Base-by-base conservation (phyloP, 805 yeast species). In the Isabelozyma gotoi region DNA sequence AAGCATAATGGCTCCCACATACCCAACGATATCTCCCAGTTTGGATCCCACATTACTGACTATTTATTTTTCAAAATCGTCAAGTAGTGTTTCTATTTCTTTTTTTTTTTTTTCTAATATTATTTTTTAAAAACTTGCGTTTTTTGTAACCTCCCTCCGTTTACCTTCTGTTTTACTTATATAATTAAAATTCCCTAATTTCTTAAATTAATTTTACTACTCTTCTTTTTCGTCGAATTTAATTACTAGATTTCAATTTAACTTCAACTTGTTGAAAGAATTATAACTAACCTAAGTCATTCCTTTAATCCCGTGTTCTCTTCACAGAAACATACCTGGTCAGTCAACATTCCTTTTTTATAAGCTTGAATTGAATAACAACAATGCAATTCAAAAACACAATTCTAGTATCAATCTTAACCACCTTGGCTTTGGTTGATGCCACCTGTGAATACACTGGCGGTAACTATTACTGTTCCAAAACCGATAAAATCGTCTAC, bases 401-500 rank as follows among this genome's bases (percentile, higher is more conserved):
- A n/a, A 49, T 57, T 38, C 44, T 56, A 35, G 42, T 62, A 34
- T 51, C 65, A 15, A 46, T 54, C 19, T 52, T 60, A 17, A 45
- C 60, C 12, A 36, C 57, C 7, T 29, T 59, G 18, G 51, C 53
- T 19, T 41, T 56, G 18, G 59, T 51, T 16, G 51, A 55, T 27
- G 62, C 70, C 38, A 62, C 56, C 19, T 80, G 85, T 59, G 52
- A 68, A 36, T 61, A 65, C 48, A 76, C 74, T 33, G 77, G 68
- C 51, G 96, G 97, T 54, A 88, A 88, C 75, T 85, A 84, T 76
- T 91, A 85, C 80, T 90, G 97, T 73, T 68, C 78, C 51, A 67
- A 80, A 50, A 87, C 87, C 41, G 57, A 68, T 48, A 91, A 88
- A 49, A 75, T 88, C 47, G 71, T 74, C 46, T 88, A 86, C 74